A percentile compares a stretch with the other conserved stretches of the same genome.
Conservation (phyloP, 2,329 filamentous ascomycete species). For the Huntiella savannae region DNA sequence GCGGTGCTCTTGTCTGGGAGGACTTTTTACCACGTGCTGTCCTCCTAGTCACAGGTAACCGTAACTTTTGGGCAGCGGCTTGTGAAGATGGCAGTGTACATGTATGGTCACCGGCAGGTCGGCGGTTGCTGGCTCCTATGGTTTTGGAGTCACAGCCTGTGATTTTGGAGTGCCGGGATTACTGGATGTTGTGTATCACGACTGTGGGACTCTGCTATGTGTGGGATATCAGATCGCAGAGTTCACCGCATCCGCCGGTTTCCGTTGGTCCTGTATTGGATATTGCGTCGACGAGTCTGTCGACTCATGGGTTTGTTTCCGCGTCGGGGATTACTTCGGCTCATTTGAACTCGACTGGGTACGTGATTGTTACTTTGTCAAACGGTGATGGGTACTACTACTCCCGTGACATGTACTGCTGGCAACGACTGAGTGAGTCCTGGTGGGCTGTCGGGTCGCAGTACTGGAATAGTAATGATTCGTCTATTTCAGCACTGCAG, state of each 20-base stretch:
- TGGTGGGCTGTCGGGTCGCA: conserved; percentile 98
- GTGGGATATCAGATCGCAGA: conserved; percentile 74
- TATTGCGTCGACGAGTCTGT: conserved; percentile 60
- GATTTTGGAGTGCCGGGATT: conserved; percentile 74
- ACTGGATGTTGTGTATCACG: conserved; percentile 79
- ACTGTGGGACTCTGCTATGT: conserved; percentile 79
- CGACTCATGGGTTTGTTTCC: conserved; percentile 52
- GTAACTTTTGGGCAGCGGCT: conserved; percentile 76
- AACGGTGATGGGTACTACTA: conserved; percentile 94
- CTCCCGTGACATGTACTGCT: conserved; percentile 64
- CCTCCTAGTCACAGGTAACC: conserved; percentile 77
- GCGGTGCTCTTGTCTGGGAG: conserved; percentile 72
- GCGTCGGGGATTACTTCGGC: conserved; percentile 79
- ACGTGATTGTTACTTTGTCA: conserved; percentile 73
- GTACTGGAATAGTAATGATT: conserved; percentile 97
- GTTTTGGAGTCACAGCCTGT: conserved; percentile 84
- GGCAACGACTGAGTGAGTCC: conserved; percentile 88
- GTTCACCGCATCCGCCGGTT: conserved; percentile 72
- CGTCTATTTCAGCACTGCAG: conserved; percentile 63
- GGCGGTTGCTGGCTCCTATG: conserved; percentile 66
- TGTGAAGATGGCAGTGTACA: conserved; percentile 86
- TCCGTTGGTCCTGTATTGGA: conserved; percentile 80
- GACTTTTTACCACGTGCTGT: conserved; percentile 78
- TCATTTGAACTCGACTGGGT: conserved; percentile 70
- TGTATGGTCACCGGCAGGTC: conserved; percentile 79